These are phyloP conservation scores for Candida sp. DNA, from an alignment of 1,139 yeast species.

Conservation along the genomic window DNA sequence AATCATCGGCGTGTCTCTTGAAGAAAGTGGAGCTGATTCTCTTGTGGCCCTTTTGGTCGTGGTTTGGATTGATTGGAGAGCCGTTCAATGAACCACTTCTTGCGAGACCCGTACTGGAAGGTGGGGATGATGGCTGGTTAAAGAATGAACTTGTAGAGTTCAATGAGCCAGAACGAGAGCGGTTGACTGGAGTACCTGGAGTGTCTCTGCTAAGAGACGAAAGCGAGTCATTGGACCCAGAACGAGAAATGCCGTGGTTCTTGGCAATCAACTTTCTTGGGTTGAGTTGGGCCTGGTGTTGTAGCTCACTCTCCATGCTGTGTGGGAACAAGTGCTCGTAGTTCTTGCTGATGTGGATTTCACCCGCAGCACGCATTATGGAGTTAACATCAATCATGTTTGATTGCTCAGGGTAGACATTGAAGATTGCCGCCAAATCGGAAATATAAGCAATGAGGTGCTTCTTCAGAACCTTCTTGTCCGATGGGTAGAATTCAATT, in stretches of 20 bases:
- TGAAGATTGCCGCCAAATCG: slow-evolving; percentile 44
- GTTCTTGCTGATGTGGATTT: slow-evolving; percentile 47
- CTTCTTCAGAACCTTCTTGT: slow-evolving; percentile 44
- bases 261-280: slow-evolving; percentile 16
- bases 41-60: slow-evolving; percentile 11
- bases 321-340: slow-evolving; percentile 34
- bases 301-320: slow-evolving; percentile 6
- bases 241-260: slow-evolving; percentile 10
- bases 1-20: slow-evolving; percentile 33
- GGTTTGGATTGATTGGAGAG: slow-evolving; percentile 11
- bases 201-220: slow-evolving; percentile 17
- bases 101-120: slow-evolving; percentile 4
- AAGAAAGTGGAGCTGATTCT: slow-evolving; percentile 19
- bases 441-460: slow-evolving; percentile 50
- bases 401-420: slow-evolving; percentile 60
- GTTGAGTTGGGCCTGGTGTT: slow-evolving; percentile 1
- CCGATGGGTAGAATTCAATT: slow-evolving; percentile 52
- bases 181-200: slow-evolving; percentile 14
- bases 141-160: slow-evolving; percentile 31
- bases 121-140: slow-evolving; percentile 27
- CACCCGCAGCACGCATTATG: slow-evolving; percentile 55
- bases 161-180: slow-evolving; percentile 26
- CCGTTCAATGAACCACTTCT: slow-evolving; percentile 13
- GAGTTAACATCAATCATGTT: slow-evolving; percentile 57
- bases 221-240: slow-evolving; percentile 17